Percentiles rank a stretch among this genome's conserved stretches.
Conservation (phyloP, 2,329 filamentous ascomycete species). For the Fusarium scirpi region DNA sequence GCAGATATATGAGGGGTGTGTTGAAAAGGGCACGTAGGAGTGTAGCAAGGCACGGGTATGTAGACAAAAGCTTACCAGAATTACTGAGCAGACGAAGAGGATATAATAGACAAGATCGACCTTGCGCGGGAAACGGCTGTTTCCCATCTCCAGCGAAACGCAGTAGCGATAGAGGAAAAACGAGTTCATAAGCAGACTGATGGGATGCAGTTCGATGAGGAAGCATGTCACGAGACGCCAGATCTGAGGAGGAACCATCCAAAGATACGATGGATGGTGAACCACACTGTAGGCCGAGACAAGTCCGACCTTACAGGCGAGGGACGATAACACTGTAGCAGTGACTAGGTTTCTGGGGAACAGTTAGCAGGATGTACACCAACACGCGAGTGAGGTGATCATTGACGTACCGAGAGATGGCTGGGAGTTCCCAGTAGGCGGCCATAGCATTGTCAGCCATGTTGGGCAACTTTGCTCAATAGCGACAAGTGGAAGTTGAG, state of each 20-base stretch:
- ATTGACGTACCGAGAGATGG: conserved; percentile 56
- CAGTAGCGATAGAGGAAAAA: conserved; percentile 83
- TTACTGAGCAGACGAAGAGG: conserved; percentile 76
- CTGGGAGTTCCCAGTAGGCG: conserved; percentile 56
- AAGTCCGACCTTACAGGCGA: conserved; percentile 68
- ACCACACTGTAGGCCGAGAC: conserved; percentile 62
- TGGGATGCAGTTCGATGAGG: conserved; percentile 53
- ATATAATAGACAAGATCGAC: conserved; percentile 87
- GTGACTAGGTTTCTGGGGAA: conserved; percentile 73
- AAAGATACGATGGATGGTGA: conserved; percentile 65
- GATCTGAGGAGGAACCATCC: conserved; percentile 61
- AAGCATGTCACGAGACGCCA: conserved; percentile 59
- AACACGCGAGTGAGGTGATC: background rate
- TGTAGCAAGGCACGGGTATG: conserved; percentile 41
- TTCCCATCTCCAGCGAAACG: conserved; percentile 77
- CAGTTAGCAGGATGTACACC: conserved; percentile 36
- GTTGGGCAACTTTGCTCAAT: conserved; percentile 51
- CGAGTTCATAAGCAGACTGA: conserved; percentile 75
- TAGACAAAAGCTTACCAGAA: conserved; percentile 75
- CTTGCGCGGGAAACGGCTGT: conserved; percentile 77
- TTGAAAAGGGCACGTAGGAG: conserved; percentile 22
- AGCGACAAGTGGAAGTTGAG: conserved; percentile 8
- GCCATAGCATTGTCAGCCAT: conserved; percentile 51
- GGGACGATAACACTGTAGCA: conserved; percentile 70
- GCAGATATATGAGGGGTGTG: conserved; percentile 75